These are phyloP conservation scores for Filobasidium floriforme DNA, from an alignment of 768 basidiomycete species.

Conservation along the genomic window DNA sequence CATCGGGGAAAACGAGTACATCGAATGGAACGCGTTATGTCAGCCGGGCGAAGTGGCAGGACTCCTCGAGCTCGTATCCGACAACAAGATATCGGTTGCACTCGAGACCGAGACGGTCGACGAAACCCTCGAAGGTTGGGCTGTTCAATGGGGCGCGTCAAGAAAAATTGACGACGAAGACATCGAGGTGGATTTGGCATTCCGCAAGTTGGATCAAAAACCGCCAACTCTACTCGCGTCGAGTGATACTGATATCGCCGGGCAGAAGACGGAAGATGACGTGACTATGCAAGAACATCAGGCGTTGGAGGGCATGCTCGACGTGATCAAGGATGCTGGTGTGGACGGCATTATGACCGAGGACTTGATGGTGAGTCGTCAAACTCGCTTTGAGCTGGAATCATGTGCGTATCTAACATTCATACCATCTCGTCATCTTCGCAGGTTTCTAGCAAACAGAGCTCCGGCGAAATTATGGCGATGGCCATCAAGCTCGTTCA, in stretches of 20 bases:
- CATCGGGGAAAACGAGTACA: constrained; percentile 54
- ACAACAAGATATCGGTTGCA: constrained; percentile 62
- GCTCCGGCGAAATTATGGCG: constrained; percentile 8
- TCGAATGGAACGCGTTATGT: constrained; percentile 71
- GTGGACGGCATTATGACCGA: constrained; percentile 27
- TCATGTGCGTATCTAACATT: neutral
- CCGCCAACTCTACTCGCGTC: neutral
- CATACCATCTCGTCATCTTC: neutral
- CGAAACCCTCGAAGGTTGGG: constrained; percentile 11
- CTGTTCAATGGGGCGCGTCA: constrained; percentile 2
- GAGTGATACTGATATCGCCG: neutral
- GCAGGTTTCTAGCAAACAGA: neutral
- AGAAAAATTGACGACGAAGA: constrained; percentile 30
- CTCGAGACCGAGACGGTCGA: constrained; percentile 11
- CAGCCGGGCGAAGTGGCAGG: constrained; percentile 74
- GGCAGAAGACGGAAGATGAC: neutral
- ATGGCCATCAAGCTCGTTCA: constrained; percentile 9
- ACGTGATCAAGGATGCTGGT: constrained; percentile 24
- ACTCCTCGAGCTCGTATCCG: constrained; percentile 71
- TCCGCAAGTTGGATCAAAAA: neutral
- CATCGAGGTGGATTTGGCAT: constrained; percentile 32
- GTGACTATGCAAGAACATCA: neutral
- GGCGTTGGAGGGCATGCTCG: constrained; percentile 1
- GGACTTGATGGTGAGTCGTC: constrained; percentile 23
- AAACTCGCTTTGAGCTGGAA: neutral